These are phyloP conservation scores for Lipomyces yarrowii DNA, from an alignment of 1,139 yeast genomes.

Conservation along the genomic window DNA sequence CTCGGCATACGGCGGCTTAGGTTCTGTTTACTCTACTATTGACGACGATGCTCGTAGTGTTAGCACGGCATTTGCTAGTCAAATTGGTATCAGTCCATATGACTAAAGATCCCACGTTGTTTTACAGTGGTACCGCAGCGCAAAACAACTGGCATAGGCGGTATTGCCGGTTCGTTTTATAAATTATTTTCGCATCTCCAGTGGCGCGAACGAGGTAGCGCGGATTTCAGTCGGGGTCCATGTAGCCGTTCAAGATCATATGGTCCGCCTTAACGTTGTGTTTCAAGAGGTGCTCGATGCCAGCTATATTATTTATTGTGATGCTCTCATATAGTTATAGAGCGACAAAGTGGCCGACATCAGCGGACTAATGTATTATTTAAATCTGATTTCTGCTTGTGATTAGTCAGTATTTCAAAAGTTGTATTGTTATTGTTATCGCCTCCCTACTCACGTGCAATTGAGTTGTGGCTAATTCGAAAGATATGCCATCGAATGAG, in stretches of 20 bases:
- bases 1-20: conserved; percentile 24
- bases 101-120: conserved; percentile 10
- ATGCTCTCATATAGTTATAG: not conserved
- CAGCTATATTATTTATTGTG: not conserved
- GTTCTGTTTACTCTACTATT: conserved; percentile 18
- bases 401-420: not conserved
- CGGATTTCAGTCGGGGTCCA: not conserved
- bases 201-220: not conserved
- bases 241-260: not conserved
- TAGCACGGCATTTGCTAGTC: conserved; percentile 34
- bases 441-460: not conserved
- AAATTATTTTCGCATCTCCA: not conserved
- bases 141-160: not conserved
- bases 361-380: not conserved
- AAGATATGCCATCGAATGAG: not conserved
- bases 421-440: not conserved
- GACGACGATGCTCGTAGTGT: conserved; percentile 34
- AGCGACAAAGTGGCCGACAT: not conserved
- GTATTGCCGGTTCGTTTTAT: not conserved
- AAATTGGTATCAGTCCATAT: conserved; percentile 29
- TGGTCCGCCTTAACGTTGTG: not conserved
- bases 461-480: not conserved
- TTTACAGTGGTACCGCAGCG: not conserved
- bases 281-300: not conserved
- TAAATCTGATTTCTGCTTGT: not conserved